These are phyloP conservation scores for Phytophthora crassamura DNA, from an alignment of 352 stramenopile species.

Conservation along the genomic window DNA sequence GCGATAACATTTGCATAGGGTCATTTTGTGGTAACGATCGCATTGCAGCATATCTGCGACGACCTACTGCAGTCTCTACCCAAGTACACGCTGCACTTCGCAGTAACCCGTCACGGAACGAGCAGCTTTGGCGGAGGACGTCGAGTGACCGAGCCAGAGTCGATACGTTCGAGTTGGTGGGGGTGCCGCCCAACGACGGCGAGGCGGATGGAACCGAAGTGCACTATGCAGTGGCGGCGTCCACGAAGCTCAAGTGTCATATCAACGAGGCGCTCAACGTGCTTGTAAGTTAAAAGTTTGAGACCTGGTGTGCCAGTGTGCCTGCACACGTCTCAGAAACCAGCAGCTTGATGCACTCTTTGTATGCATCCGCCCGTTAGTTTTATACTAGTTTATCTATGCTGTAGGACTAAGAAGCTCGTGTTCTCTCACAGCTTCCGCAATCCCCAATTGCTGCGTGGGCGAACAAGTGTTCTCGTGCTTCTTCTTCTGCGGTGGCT, in stretches of 20 bases:
- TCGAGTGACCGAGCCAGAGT: conserved; percentile 9
- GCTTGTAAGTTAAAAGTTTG: conserved; percentile 37
- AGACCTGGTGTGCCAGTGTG: neutral
- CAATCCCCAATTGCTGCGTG: conserved; percentile 6
- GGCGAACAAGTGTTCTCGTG: conserved; percentile 5
- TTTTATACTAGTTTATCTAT: neutral
- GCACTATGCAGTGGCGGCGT: conserved; percentile 45
- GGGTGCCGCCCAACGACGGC: conserved; percentile 25
- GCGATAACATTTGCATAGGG: too few relatives aligned
- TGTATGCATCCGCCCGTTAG: conserved; percentile 6
- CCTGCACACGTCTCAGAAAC: too few relatives aligned
- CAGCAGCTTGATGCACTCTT: neutral
- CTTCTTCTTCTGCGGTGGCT: too few relatives aligned
- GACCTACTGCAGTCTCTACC: conserved; percentile 37
- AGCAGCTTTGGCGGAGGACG: conserved; percentile 43
- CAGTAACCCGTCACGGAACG: conserved; percentile 21
- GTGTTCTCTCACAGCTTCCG: neutral
- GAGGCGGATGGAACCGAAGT: conserved; percentile 33
- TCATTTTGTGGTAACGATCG: too few relatives aligned
- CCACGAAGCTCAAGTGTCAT: conserved; percentile 49
- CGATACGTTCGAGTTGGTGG: conserved; percentile 46
- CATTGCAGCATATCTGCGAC: conserved; percentile 41
- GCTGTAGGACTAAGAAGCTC: neutral
- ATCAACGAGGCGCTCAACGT: conserved; percentile 65
- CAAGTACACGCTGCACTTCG: conserved; percentile 40